A percentile compares a stretch with the other conserved stretches of the same genome.
These are phyloP conservation scores for Barbatosphaeria neglecta DNA, from an alignment of 495 filamentous ascomycete species.

Conservation along the genomic window DNA sequence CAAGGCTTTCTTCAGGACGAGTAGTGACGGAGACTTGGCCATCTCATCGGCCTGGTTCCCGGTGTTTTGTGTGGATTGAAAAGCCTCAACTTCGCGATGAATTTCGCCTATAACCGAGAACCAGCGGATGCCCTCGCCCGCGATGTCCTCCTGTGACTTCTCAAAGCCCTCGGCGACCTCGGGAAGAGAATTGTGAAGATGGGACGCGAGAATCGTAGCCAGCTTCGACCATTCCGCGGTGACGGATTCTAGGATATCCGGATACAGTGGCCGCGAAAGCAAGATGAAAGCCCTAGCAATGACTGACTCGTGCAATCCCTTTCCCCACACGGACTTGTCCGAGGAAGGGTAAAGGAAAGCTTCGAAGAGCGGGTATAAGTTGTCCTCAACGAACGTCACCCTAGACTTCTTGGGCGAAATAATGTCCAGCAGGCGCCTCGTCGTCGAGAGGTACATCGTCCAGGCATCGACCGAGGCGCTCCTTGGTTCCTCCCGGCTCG, in stretches of 20 bases:
- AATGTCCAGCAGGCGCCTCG: conserved; percentile 34
- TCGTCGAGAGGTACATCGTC: conserved; percentile 55
- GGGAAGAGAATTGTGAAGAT: conserved; percentile 58
- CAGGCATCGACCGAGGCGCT: conserved; percentile 56
- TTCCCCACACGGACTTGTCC: conserved; percentile 21
- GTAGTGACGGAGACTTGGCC: conserved; percentile 5
- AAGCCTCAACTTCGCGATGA: neutral
- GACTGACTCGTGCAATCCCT: conserved; percentile 15
- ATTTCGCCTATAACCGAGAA: conserved; percentile 45
- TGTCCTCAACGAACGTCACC: conserved; percentile 30
- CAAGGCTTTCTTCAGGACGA: conserved; percentile 20
- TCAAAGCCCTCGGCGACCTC: conserved; percentile 66
- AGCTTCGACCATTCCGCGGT: conserved; percentile 40
- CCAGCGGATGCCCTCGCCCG: conserved; percentile 48
- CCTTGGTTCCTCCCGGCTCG: conserved; percentile 59
- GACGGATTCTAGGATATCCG: conserved; percentile 4
- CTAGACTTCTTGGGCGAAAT: conserved; percentile 16
- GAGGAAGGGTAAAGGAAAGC: conserved; percentile 26
- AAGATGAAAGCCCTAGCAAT: conserved; percentile 19
- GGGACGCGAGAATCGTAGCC: conserved; percentile 42
- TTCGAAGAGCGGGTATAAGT: conserved; percentile 25
- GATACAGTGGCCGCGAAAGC: conserved; percentile 11
- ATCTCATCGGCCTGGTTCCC: conserved; percentile 1
- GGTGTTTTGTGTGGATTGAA: neutral
- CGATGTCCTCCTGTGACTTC: conserved; percentile 55